A percentile compares a stretch with the other conserved stretches of the same genome.
Evolutionary conservation across 2,329 filamentous ascomycete species (phyloP).

Genomic region (Orbilia oligospora): DNA sequence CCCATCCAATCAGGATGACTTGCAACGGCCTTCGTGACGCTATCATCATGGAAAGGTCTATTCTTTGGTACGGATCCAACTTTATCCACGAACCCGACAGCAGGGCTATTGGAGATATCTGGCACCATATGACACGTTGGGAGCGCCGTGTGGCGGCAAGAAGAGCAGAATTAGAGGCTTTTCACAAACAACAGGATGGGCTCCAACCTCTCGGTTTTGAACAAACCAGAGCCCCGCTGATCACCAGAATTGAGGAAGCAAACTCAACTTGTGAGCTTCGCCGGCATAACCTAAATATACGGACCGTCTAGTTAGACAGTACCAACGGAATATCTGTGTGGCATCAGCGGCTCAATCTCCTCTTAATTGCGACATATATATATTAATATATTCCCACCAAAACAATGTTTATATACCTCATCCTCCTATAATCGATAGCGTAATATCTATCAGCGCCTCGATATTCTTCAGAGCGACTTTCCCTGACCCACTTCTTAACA

Average conservation of each 20-base stretch:
- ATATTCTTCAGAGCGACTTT: neutral
- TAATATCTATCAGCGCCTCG: neutral
- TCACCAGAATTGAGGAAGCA: constrained; percentile 7
- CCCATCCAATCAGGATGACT: neutral
- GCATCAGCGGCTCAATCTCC: neutral
- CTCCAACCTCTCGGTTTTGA: constrained; percentile 14
- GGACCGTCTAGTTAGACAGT: neutral
- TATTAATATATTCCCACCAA: constrained; percentile 1
- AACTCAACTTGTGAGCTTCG: neutral
- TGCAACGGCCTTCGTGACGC: constrained; percentile 1
- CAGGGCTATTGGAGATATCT: neutral
- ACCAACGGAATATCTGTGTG: neutral
- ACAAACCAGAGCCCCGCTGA: neutral
- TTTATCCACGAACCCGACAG: neutral
- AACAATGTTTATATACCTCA: constrained; percentile 1
- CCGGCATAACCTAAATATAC: neutral
- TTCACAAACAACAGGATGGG: neutral
- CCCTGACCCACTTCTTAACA: neutral
- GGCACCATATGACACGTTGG: constrained; percentile 15
- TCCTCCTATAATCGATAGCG: neutral
- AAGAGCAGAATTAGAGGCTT: neutral
- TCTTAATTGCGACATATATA: neutral
- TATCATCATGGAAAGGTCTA: constrained; percentile 1
- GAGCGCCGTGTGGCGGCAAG: constrained; percentile 4
- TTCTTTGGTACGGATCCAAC: neutral